phyloP scores from a whole-genome alignment of 768 basidiomycete species.

The Tubosaeta sp. region DNA sequence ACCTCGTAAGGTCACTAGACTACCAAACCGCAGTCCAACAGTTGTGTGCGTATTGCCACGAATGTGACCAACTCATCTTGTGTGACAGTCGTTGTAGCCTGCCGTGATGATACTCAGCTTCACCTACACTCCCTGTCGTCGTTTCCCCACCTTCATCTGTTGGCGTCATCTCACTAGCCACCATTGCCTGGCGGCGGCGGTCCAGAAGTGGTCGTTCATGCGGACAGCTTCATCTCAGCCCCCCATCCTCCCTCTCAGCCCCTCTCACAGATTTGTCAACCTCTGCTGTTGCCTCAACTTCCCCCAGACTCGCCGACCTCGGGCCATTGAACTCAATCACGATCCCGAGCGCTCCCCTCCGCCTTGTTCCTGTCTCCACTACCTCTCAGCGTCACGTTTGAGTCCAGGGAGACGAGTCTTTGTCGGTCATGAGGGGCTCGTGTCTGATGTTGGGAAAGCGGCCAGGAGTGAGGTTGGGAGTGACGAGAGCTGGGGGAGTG shows the following conservation, averaged over 20 bases:
- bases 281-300: constrained; percentile 12
- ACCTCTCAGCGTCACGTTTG: constrained; percentile 14
- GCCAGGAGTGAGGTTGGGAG: constrained; percentile 19
- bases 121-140: constrained; percentile 26
- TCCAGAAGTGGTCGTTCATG: constrained; percentile 13
- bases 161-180: constrained; percentile 18
- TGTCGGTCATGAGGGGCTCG: constrained; percentile 22
- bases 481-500: constrained; percentile 27
- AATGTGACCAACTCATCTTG: too few relatives aligned
- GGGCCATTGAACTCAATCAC: constrained; percentile 1
- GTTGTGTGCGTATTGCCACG: too few relatives aligned
- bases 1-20: too few relatives aligned
- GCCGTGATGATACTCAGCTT: constrained; percentile 20
- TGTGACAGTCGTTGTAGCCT: too few relatives aligned
- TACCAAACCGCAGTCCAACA: too few relatives aligned
- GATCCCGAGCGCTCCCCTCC: constrained; percentile 14
- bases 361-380: constrained; percentile 25
- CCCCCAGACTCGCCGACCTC: background rate
- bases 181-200: constrained; percentile 17
- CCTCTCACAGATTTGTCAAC: background rate
- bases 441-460: constrained; percentile 8
- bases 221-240: background rate
- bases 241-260: background rate
- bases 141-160: constrained; percentile 24
- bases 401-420: constrained; percentile 23